phyloP scores from a whole-genome alignment of 179 eudicot genomes.

The Gypsophila paniculata region DNA sequence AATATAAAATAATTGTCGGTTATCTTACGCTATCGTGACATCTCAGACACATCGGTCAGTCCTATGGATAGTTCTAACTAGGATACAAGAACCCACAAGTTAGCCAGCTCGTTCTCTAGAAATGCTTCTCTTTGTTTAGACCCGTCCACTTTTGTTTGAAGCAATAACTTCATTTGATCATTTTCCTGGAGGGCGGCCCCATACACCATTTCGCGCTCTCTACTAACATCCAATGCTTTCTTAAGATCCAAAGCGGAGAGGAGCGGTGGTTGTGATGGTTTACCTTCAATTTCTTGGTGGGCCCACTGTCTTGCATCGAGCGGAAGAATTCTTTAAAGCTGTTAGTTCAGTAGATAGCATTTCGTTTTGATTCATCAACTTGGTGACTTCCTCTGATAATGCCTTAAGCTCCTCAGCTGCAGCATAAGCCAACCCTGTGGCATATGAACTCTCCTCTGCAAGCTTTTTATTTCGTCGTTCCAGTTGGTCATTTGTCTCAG shows the following conservation, averaged over 20 bases:
- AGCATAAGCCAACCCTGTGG: slow-evolving; percentile 95
- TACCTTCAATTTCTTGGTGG: slow-evolving; percentile 41
- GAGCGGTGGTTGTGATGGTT: slow-evolving; percentile 57
- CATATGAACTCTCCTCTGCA: slow-evolving; percentile 89
- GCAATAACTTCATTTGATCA: slow-evolving; percentile 61
- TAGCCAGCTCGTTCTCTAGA: slow-evolving; percentile 93
- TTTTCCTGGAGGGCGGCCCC: slow-evolving; percentile 74
- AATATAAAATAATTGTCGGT: slow-evolving; percentile 12
- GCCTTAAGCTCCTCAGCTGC: slow-evolving; percentile 96
- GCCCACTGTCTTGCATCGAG: slow-evolving; percentile 43
- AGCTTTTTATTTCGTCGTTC: slow-evolving; percentile 73
- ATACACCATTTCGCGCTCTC: slow-evolving; percentile 69
- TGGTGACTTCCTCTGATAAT: slow-evolving; percentile 86
- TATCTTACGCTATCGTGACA: slow-evolving; percentile 28
- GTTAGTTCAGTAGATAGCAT: slow-evolving; percentile 60
- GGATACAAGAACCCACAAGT: slow-evolving; percentile 96
- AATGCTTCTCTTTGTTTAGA: slow-evolving; percentile 90
- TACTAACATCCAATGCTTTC: slow-evolving; percentile 62
- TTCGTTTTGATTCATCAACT: slow-evolving; percentile 87
- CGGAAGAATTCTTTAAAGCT: slow-evolving; percentile 49
- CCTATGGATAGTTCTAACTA: slow-evolving; percentile 74
- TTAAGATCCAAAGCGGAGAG: slow-evolving; percentile 49
- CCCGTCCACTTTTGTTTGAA: slow-evolving; percentile 66
- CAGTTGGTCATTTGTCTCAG: slow-evolving; percentile 60
- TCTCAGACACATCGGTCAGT: slow-evolving; percentile 39